phyloP scores from a whole-genome alignment of 1,284 basidiomycete genomes.

The Inonotus obliquus region DNA sequence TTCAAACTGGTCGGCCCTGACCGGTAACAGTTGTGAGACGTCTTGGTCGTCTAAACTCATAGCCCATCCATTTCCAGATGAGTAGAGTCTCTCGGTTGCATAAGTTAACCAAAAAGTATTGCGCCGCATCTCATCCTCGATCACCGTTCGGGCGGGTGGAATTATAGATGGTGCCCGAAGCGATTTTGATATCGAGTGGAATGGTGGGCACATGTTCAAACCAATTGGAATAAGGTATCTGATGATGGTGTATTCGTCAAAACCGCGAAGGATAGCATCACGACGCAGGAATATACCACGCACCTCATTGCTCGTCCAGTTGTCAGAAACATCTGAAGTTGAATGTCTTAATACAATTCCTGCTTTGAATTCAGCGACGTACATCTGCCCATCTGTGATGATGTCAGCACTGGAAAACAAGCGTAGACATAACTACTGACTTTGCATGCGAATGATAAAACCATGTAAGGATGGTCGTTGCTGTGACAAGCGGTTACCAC shows the following conservation, averaged over 20 bases:
- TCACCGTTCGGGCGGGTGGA: constrained; percentile 48
- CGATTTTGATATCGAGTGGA: constrained; percentile 54
- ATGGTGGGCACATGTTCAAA: constrained; percentile 64
- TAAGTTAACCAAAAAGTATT: constrained; percentile 74
- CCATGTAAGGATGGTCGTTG: constrained; percentile 58
- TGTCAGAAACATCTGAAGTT: constrained; percentile 51
- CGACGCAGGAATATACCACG: neutral
- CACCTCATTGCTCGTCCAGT: constrained; percentile 51
- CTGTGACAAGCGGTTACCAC: constrained; percentile 30
- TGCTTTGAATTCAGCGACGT: constrained; percentile 13
- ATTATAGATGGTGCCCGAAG: constrained; percentile 52
- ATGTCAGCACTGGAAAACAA: neutral
- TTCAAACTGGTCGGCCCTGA: constrained; percentile 55
- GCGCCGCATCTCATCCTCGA: constrained; percentile 65
- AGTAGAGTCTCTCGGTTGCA: constrained; percentile 58
- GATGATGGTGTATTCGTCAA: neutral
- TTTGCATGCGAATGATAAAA: constrained; percentile 70
- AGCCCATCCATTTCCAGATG: constrained; percentile 66
- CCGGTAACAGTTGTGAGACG: constrained; percentile 63
- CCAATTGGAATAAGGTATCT: constrained; percentile 55
- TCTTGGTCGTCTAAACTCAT: constrained; percentile 67
- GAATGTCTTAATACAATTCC: neutral
- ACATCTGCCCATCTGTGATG: constrained; percentile 13
- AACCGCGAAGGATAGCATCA: too few relatives aligned
- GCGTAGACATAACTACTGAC: constrained; percentile 30